A percentile compares a stretch with the other conserved stretches of the same genome.
phyloP scores from a whole-genome alignment of 2,329 filamentous ascomycete genomes.

The Tolypocladium ophioglossoides region DNA sequence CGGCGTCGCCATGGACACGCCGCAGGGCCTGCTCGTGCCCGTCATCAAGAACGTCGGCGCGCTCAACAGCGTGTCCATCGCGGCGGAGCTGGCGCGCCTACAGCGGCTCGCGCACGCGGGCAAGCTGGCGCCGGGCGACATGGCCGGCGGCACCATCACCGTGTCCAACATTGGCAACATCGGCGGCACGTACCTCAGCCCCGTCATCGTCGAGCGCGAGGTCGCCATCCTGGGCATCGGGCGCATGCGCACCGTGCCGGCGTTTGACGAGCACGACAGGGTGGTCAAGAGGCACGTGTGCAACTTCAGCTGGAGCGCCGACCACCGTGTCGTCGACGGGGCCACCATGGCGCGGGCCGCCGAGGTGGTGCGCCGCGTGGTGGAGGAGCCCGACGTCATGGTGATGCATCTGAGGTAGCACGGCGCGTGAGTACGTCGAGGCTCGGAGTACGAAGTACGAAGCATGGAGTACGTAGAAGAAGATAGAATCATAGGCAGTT shows the following conservation, averaged over 20 bases:
- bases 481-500: not conserved
- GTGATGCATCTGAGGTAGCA: slow-evolving; percentile 64
- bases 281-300: slow-evolving; percentile 70
- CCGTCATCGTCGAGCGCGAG: slow-evolving; percentile 83
- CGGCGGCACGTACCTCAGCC: slow-evolving; percentile 82
- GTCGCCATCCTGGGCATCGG: slow-evolving; percentile 89
- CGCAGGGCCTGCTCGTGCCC: slow-evolving; percentile 77
- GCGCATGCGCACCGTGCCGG: slow-evolving; percentile 67
- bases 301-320: slow-evolving; percentile 93
- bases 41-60: slow-evolving; percentile 77
- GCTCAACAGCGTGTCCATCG: slow-evolving; percentile 68
- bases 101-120: slow-evolving; percentile 64
- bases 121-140: slow-evolving; percentile 62
- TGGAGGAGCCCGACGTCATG: slow-evolving; percentile 84
- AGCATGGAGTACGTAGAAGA: too few relatives aligned
- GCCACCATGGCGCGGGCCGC: slow-evolving; percentile 89
- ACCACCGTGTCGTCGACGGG: slow-evolving; percentile 89
- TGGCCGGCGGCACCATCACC: slow-evolving; percentile 83
- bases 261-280: slow-evolving; percentile 52
- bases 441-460: too few relatives aligned
- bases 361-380: slow-evolving; percentile 62
- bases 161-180: slow-evolving; percentile 95
- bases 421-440: not conserved
- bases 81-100: slow-evolving; percentile 63
- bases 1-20: slow-evolving; percentile 91